Percentiles rank a stretch among this genome's conserved stretches.
These are phyloP conservation scores for Mrakia gelida DNA, from an alignment of 768 basidiomycete genomes.

Conservation along the genomic window DNA sequence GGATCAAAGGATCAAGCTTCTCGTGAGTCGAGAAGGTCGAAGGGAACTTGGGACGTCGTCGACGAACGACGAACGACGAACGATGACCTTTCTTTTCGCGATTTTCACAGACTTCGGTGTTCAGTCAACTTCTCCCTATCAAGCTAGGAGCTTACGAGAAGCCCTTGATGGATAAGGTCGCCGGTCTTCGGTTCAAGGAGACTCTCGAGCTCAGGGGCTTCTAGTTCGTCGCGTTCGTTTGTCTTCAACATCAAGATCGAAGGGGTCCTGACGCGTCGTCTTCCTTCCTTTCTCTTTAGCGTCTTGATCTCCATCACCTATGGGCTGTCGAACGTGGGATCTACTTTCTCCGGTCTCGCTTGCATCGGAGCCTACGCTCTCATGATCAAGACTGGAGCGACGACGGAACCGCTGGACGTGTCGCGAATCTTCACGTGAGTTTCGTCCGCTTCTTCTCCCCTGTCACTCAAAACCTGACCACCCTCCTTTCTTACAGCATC, in stretches of 20 bases:
- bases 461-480: neutral
- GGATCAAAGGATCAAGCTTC: constrained; percentile 27
- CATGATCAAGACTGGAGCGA: neutral
- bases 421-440: constrained; percentile 12
- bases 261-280: too few species aligned
- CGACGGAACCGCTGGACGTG: neutral
- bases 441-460: too few species aligned
- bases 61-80: too few species aligned
- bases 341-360: neutral
- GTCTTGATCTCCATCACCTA: neutral
- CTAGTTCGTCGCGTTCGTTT: constrained; percentile 8
- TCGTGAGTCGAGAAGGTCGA: neutral
- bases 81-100: too few species aligned
- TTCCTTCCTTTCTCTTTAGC: neutral
- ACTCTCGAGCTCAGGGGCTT: neutral
- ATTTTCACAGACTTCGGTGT: constrained; percentile 20
- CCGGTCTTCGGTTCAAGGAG: neutral
- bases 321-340: neutral
- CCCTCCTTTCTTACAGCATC: neutral
- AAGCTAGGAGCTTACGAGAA: constrained; percentile 24
- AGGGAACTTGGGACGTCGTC: too few species aligned
- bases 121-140: constrained; percentile 23
- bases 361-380: constrained; percentile 11
- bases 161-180: neutral
- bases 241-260: neutral